Conservation (phyloP, 139 green algal species). For the Chlorella sp. region DNA sequence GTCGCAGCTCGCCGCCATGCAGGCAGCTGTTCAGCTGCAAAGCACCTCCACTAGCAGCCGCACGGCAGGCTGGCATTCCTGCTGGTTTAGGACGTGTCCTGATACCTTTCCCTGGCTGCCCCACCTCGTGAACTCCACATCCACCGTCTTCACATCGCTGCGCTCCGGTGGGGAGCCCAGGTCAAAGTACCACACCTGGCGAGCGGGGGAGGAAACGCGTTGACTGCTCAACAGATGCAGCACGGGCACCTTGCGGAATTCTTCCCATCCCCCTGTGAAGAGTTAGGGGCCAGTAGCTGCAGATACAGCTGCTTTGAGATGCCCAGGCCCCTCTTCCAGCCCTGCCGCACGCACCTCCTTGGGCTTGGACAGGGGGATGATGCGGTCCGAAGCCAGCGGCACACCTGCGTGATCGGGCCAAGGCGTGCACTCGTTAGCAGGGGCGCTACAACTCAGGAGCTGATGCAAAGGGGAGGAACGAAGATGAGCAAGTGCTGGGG, state of each 20-base stretch:
- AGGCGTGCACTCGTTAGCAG: too few species aligned
- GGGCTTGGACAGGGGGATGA: conserved; percentile 58
- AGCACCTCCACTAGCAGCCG: neutral
- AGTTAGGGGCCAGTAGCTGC: too few species aligned
- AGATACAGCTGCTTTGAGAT: too few species aligned
- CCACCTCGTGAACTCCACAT: conserved; percentile 60
- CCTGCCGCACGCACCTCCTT: conserved; percentile 25
- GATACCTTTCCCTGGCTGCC: neutral
- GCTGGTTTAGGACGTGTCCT: neutral
- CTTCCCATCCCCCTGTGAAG: too few species aligned
- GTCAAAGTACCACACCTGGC: conserved; percentile 74
- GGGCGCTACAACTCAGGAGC: too few species aligned
- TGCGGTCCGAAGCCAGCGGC: conserved; percentile 35
- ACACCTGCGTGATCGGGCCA: conserved; percentile 35
- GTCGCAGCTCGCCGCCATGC: too few species aligned
- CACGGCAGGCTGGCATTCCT: neutral
- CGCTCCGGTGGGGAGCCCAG: conserved; percentile 56
- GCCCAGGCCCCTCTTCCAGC: too few species aligned
- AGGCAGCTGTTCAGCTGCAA: neutral
- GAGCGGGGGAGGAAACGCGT: too few species aligned
- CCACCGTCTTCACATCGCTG: conserved; percentile 57
- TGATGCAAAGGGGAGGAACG: too few species aligned
- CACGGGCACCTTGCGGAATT: too few species aligned
- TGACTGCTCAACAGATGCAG: too few species aligned
- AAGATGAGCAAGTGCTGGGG: too few species aligned